Evolutionary conservation across 495 filamentous ascomycete genomes (phyloP).

Genomic region (Xylaria bambusicola): DNA sequence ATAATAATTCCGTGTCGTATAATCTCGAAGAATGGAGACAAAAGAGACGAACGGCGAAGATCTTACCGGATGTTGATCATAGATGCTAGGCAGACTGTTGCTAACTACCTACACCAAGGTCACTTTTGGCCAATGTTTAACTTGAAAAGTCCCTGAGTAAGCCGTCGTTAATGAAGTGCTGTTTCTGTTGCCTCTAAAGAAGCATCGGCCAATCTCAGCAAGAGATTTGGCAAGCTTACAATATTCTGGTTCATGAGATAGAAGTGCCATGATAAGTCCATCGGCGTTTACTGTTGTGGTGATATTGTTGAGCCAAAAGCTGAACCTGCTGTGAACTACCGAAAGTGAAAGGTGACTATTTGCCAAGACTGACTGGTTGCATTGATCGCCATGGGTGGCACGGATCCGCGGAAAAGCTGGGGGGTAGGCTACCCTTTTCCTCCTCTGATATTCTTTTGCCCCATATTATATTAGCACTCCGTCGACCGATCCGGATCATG

Average conservation of each 20-base stretch:
- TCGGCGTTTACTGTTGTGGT: not conserved
- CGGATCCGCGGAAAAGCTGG: conserved; percentile 19
- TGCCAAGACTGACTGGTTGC: conserved; percentile 16
- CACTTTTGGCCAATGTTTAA: not conserved
- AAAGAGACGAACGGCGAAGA: no score
- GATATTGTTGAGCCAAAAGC: no score
- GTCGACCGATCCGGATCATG: conserved; percentile 14
- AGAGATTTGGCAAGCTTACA: no score
- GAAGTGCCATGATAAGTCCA: not conserved
- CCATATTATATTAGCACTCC: conserved; percentile 11
- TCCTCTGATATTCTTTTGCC: not conserved
- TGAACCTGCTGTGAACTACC: no score
- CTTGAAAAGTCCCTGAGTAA: no score
- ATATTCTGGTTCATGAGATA: no score
- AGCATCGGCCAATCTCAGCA: no score
- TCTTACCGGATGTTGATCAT: no score
- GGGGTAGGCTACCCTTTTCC: not conserved
- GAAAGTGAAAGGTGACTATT: conserved; percentile 4
- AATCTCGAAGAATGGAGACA: no score
- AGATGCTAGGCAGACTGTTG: not conserved
- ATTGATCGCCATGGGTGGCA: conserved; percentile 17
- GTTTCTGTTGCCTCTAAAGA: no score
- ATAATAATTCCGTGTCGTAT: no score
- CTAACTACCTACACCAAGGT: not conserved
- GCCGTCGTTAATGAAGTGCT: no score